Evolutionary conservation across 2,329 filamentous ascomycete species (phyloP).

Genomic region (Claviceps digitariae): DNA sequence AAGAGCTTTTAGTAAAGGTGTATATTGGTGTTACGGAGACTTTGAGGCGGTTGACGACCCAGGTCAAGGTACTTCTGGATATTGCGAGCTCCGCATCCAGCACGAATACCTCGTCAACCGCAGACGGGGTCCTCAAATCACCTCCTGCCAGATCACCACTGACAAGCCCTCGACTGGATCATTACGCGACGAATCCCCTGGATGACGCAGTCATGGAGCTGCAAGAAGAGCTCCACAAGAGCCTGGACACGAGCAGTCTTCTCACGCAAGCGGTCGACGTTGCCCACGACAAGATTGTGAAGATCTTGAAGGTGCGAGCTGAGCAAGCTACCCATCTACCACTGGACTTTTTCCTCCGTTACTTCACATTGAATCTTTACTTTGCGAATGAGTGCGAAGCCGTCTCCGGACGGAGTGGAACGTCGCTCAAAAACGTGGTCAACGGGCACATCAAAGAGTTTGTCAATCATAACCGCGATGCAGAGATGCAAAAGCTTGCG

Average conservation of each 20-base stretch:
- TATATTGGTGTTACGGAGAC: slow-evolving; percentile 85
- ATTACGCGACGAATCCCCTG: slow-evolving; percentile 12
- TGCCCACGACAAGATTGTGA: slow-evolving; percentile 63
- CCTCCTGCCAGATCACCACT: slow-evolving; percentile 38
- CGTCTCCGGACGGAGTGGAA: slow-evolving; percentile 65
- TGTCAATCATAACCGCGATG: slow-evolving; percentile 55
- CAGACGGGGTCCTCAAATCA: slow-evolving; percentile 28
- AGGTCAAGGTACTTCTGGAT: slow-evolving; percentile 90
- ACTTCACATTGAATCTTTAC: slow-evolving; percentile 68
- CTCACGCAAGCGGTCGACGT: slow-evolving; percentile 70
- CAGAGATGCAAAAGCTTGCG: slow-evolving; percentile 60
- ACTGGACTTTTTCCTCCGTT: slow-evolving; percentile 59
- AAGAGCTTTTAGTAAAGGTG: slow-evolving; percentile 66
- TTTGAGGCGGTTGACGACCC: slow-evolving; percentile 69
- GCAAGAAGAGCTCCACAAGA: slow-evolving; percentile 64
- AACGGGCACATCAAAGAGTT: slow-evolving; percentile 75
- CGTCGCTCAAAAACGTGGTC: slow-evolving; percentile 62
- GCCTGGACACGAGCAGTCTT: slow-evolving; percentile 63
- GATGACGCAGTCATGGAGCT: slow-evolving; percentile 28
- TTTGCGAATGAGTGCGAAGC: slow-evolving; percentile 82
- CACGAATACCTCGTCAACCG: slow-evolving; percentile 20
- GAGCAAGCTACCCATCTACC: slow-evolving; percentile 59
- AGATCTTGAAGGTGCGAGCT: slow-evolving; percentile 61
- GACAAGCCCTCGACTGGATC: slow-evolving; percentile 33
- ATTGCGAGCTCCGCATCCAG: slow-evolving; percentile 62